These are phyloP conservation scores for Cyamopsis tetragonoloba DNA, from an alignment of 306 rosid species.

Conservation along the genomic window DNA sequence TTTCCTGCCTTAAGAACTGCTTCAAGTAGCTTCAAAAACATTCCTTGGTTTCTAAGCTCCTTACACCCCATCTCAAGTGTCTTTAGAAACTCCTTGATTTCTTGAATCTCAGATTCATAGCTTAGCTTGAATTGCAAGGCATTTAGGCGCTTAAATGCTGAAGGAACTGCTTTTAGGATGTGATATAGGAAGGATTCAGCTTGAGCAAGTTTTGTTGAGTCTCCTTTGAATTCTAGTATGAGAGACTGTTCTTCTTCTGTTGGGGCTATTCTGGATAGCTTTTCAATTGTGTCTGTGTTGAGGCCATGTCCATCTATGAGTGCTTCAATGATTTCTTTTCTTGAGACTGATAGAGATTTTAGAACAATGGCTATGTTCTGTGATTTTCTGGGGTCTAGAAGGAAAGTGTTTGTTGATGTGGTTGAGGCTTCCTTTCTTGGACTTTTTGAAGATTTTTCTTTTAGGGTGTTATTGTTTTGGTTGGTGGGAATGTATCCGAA, in stretches of 20 bases:
- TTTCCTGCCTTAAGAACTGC: slow-evolving; percentile 95
- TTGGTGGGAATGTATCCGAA: slow-evolving; percentile 63
- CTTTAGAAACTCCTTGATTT: slow-evolving; percentile 55
- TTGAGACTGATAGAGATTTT: slow-evolving; percentile 60
- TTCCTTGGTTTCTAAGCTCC: slow-evolving; percentile 72
- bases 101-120: slow-evolving; percentile 50
- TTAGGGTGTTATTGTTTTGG: slow-evolving; percentile 38
- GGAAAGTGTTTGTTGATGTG: slow-evolving; percentile 34
- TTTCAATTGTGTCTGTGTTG: slow-evolving; percentile 62
- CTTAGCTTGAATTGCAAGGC: slow-evolving; percentile 71
- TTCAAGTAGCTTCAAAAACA: slow-evolving; percentile 83
- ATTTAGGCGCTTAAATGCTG: slow-evolving; percentile 68
- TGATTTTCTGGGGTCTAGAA: slow-evolving; percentile 72
- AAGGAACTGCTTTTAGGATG: slow-evolving; percentile 70
- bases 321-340: slow-evolving; percentile 54
- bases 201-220: slow-evolving; percentile 59
- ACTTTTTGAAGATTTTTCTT: slow-evolving; percentile 26
- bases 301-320: slow-evolving; percentile 76
- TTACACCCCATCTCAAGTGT: slow-evolving; percentile 72
- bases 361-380: slow-evolving; percentile 85
- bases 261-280: slow-evolving; percentile 68
- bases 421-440: slow-evolving; percentile 22
- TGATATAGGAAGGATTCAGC: slow-evolving; percentile 79
- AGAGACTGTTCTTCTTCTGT: slow-evolving; percentile 65
- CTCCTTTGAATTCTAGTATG: slow-evolving; percentile 57